Base-by-base conservation (phyloP, 768 basidiomycete genomes). In the Leccinum longicurvipes region DNA sequence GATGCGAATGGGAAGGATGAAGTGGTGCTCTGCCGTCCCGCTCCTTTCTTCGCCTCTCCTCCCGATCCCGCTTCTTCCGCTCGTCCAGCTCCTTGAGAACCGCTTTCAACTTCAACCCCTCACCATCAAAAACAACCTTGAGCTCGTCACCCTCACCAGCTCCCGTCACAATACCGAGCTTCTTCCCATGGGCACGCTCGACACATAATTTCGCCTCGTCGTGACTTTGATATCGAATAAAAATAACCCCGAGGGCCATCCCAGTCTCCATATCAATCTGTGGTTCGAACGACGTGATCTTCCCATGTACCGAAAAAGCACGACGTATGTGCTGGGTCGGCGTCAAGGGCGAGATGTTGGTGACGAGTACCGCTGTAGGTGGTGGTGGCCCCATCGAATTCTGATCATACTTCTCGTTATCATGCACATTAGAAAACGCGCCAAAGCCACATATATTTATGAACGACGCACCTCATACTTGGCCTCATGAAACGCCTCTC, bases 251-350 rank as follows among this genome's bases (percentile, higher is more conserved):
- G 1, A 97, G 80, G 2, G 87, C 82, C 48, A 83, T 86, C 3
- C 93, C 94, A n/a, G 85, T 91, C 50, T 79, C 77, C 54, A 80
- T 79, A 72, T 96, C 89, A 56, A 89, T 82, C 63, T 93, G 89
- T 11, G 85, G 79, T 55, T 94, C 91, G 55, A 91, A 85, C 3
- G 83, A 79, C 6, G 74, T 54, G 54, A 94, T 74, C 15, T 74
- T 67, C 2, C 93, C 94, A 64, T 87, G 77, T 9, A 73, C 57
- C 6, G 77, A 66, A 65, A 96, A 87, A 64, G 87, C 82, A 4
- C 81, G 78, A 23, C 83, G 80, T 51, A 97, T 82, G 36, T 81
- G 75, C 31, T 79, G 73, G 42, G 79, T 81, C 1, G 91, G 82
- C 3, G 87, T 87, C 25, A 97, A 74, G 0, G 86, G 83, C 1